Base-by-base conservation (phyloP, 78 protist species). In the Diacronema lutheri region DNA sequence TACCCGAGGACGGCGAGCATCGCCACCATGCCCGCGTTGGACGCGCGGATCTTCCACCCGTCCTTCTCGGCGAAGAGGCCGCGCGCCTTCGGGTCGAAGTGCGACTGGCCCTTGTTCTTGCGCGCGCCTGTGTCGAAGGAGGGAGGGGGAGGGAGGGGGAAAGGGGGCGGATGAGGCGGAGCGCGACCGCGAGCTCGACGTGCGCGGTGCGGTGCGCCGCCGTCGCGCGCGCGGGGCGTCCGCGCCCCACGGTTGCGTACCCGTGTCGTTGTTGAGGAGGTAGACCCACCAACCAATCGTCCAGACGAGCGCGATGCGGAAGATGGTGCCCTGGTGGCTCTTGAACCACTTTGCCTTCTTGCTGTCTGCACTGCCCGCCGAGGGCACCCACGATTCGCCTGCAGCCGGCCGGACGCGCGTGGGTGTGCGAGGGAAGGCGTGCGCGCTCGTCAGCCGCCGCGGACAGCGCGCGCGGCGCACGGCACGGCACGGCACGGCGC, bases 331-430 rank as follows among this genome's bases (percentile, higher is more conserved):
- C 14, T 0, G 14, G 31, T 5, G 46, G 25, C n/a, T 19, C 76
- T 68, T 68, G 4, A 29, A 41, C 7, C 35, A 68, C 46, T 37
- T 5, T 12, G 37, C 76, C 3, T 29, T 0, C 4, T 57, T 66
- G 77, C 37, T 50, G 66, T 62, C 41, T 2, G 58, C 38, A 41
- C 10, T 71, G 66, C 66, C 73, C 4, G 55, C 41, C 46, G 83
- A 46, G 35, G 95, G 92, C 56, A 93, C 90, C 57, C 80, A 90
- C 26, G 80, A 68, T 84, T 88, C 93, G 56, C 90, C n/a, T n/a
- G n/a, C n/a, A n/a, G n/a, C n/a, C n/a, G n/a, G n/a, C n/a, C n/a
- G n/a, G n/a, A n/a, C n/a, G n/a, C n/a, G n/a, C n/a, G n/a, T n/a
- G n/a, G n/a, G n/a, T n/a, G n/a, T n/a, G n/a, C n/a, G n/a, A n/a